A percentile compares a stretch with the other conserved stretches of the same genome.
These are phyloP conservation scores for Marasmius sp. DNA, from an alignment of 1,284 basidiomycete species.

Conservation along the genomic window DNA sequence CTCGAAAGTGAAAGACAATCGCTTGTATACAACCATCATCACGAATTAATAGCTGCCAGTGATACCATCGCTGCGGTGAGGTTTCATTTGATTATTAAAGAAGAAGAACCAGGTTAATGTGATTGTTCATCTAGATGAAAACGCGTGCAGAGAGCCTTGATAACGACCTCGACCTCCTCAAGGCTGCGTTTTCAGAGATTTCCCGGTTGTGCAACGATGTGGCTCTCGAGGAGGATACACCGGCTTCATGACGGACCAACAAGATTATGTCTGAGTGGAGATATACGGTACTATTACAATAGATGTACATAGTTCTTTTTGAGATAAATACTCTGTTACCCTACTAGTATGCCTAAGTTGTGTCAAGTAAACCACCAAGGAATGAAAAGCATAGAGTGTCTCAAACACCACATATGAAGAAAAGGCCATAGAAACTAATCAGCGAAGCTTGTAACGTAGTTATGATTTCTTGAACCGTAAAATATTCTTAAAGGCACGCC, in stretches of 20 bases:
- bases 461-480: constrained; percentile 5
- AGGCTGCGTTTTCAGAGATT: constrained; percentile 81
- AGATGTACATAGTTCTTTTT: background rate
- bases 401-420: background rate
- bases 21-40: constrained; percentile 92
- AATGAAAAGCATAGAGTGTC: background rate
- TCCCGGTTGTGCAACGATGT: constrained; percentile 75
- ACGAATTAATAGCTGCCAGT: constrained; percentile 89
- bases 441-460: background rate
- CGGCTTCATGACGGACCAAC: background rate
- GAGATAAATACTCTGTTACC: background rate
- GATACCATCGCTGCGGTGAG: constrained; percentile 86
- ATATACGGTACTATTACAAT: background rate
- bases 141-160: constrained; percentile 80
- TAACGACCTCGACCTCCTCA: constrained; percentile 76
- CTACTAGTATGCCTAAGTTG: background rate
- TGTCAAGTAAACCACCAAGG: background rate
- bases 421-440: background rate
- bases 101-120: background rate
- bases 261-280: background rate
- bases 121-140: constrained; percentile 64
- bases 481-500: background rate
- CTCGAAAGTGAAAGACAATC: constrained; percentile 88
- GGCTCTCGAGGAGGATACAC: constrained; percentile 39
- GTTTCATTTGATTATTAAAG: background rate